Percentiles rank a stretch among this genome's conserved stretches.
These are phyloP conservation scores for Phytophthora foliorum DNA, from an alignment of 352 stramenopile species.

Conservation along the genomic window DNA sequence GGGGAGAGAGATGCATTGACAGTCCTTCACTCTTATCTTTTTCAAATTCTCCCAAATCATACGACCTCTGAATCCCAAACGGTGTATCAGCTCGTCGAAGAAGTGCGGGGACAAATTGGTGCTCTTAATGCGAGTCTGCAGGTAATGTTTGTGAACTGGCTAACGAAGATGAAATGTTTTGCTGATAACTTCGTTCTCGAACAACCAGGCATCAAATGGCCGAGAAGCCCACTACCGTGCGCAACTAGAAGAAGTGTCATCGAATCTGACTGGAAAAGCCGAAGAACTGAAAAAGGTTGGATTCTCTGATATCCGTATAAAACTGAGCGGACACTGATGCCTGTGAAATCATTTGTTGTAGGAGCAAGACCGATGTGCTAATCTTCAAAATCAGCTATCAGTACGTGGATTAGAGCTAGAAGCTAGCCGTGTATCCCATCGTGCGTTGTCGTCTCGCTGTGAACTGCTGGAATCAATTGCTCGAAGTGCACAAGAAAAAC, in stretches of 20 bases:
- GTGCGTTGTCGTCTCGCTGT: slow-evolving; percentile 52
- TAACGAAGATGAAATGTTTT: not conserved
- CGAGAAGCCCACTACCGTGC: slow-evolving; percentile 33
- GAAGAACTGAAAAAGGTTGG: slow-evolving; percentile 41
- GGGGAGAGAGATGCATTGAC: slow-evolving; percentile 36
- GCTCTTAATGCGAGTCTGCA: slow-evolving; percentile 39
- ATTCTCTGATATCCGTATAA: not conserved
- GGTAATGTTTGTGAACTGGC: slow-evolving; percentile 16
- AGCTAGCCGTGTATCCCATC: slow-evolving; percentile 43
- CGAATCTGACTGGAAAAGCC: slow-evolving; percentile 14
- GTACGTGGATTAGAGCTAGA: slow-evolving; percentile 50
- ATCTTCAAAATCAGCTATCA: slow-evolving; percentile 38
- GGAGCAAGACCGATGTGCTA: slow-evolving; percentile 30
- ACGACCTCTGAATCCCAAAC: slow-evolving; percentile 33
- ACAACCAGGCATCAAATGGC: slow-evolving; percentile 27
- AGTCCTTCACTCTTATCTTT: slow-evolving; percentile 36
- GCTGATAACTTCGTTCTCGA: slow-evolving; percentile 9
- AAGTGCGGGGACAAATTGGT: slow-evolving; percentile 38
- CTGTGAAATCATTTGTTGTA: slow-evolving; percentile 13
- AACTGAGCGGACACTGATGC: not conserved
- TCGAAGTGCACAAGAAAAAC: slow-evolving; percentile 62
- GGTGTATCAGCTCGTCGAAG: slow-evolving; percentile 39
- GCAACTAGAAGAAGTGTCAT: slow-evolving; percentile 34
- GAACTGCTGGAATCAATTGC: slow-evolving; percentile 71
- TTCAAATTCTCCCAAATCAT: slow-evolving; percentile 31